Conservation (phyloP, 2,329 filamentous ascomycete species). For the Exophiala calicioides region DNA sequence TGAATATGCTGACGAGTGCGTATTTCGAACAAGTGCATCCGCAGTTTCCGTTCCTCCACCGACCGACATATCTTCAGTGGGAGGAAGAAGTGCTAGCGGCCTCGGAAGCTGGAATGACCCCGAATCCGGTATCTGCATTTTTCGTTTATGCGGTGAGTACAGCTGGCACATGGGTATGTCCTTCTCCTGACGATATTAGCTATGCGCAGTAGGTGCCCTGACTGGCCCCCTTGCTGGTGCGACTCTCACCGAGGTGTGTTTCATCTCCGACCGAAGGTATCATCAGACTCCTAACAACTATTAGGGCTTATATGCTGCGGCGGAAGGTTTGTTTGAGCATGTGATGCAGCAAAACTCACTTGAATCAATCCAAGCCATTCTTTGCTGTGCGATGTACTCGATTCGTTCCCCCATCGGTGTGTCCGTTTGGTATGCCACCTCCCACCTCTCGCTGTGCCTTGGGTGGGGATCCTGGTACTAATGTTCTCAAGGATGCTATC, state of each 20-base stretch:
- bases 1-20: slow-evolving; percentile 26
- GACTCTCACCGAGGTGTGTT: slow-evolving; percentile 5
- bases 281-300: neutral
- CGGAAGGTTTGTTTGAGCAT: slow-evolving; percentile 16
- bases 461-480: neutral
- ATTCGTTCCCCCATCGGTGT: slow-evolving; percentile 30
- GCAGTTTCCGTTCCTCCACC: slow-evolving; percentile 43
- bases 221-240: slow-evolving; percentile 9
- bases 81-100: slow-evolving; percentile 29
- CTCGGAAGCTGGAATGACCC: slow-evolving; percentile 2
- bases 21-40: slow-evolving; percentile 43
- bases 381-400: slow-evolving; percentile 32
- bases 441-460: neutral
- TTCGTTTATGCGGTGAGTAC: slow-evolving; percentile 11
- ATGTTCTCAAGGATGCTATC: slow-evolving; percentile 28
- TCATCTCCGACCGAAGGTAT: neutral
- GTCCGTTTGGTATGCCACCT: slow-evolving; percentile 30
- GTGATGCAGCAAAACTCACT: slow-evolving; percentile 13
- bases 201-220: slow-evolving; percentile 11
- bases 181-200: neutral
- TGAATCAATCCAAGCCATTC: slow-evolving; percentile 30
- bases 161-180: neutral
- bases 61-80: slow-evolving; percentile 37
- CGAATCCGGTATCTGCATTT: slow-evolving; percentile 8
- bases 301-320: slow-evolving; percentile 13